Percentiles rank a stretch among this genome's conserved stretches.
Conservation (phyloP, 176 grass and related monocot genomes). For the Puya raimondii region DNA sequence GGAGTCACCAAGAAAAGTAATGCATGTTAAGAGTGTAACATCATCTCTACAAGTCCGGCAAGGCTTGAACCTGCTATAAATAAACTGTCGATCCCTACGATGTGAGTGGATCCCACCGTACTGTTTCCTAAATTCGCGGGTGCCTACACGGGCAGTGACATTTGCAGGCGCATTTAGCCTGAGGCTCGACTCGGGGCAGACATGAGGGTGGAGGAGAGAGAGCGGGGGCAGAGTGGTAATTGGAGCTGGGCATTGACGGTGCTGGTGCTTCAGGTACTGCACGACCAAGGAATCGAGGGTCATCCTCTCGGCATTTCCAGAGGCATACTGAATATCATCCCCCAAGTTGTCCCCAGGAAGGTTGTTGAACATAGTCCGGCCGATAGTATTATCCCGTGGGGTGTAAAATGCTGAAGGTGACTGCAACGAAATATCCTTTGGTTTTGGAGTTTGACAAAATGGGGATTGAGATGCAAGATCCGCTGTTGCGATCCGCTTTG, state of each 20-base stretch:
- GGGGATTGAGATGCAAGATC: constrained; percentile 57
- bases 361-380: constrained; percentile 48
- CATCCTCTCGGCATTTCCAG: constrained; percentile 66
- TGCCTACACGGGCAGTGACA: constrained; percentile 60
- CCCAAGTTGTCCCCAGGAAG: constrained; percentile 40
- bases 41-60: constrained; percentile 86
- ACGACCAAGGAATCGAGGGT: constrained; percentile 92
- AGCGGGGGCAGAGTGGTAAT: constrained; percentile 95
- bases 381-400: constrained; percentile 4
- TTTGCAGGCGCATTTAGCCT: constrained; percentile 75
- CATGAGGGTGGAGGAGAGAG: constrained; percentile 78
- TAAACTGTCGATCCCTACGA: constrained; percentile 86
- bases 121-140: constrained; percentile 64
- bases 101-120: constrained; percentile 66
- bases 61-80: constrained; percentile 90
- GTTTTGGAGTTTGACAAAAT: constrained; percentile 59
- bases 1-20: constrained; percentile 80
- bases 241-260: constrained; percentile 86
- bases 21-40: constrained; percentile 62
- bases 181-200: constrained; percentile 85
- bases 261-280: constrained; percentile 95
- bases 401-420: constrained; percentile 44
- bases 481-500: constrained; percentile 38
- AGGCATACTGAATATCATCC: constrained; percentile 57
- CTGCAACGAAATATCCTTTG: constrained; percentile 27